phyloP scores from a whole-genome alignment of 306 rosid genomes.

The Glycine latifolia region DNA sequence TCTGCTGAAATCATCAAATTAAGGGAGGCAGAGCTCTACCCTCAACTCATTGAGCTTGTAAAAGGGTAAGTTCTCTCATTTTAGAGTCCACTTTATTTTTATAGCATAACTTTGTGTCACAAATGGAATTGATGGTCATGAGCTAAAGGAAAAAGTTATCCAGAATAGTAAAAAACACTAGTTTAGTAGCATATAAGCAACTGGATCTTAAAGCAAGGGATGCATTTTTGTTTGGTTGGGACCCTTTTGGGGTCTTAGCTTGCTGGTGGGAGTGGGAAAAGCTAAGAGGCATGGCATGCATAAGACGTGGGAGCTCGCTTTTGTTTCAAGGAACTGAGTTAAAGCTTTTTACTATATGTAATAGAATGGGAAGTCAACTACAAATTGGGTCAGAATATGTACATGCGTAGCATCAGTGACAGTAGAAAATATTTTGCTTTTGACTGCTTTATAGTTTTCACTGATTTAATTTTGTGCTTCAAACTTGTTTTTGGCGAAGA shows the following conservation, averaged over 20 bases:
- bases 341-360: slow-evolving; percentile 37
- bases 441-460: slow-evolving; percentile 52
- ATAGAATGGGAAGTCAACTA: slow-evolving; percentile 48
- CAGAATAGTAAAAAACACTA: neutral
- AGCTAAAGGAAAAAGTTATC: slow-evolving; percentile 10
- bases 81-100: slow-evolving; percentile 18
- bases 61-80: slow-evolving; percentile 77
- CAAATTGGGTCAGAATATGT: slow-evolving; percentile 39
- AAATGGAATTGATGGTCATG: neutral
- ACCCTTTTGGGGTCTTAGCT: slow-evolving; percentile 20
- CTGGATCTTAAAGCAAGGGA: slow-evolving; percentile 26
- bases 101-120: neutral
- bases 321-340: neutral
- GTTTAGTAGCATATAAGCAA: slow-evolving; percentile 10
- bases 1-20: slow-evolving; percentile 83
- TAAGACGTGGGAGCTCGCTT: slow-evolving; percentile 23
- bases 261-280: slow-evolving; percentile 23
- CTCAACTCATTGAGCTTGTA: slow-evolving; percentile 86
- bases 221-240: slow-evolving; percentile 20
- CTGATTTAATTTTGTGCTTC: slow-evolving; percentile 31
- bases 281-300: slow-evolving; percentile 22
- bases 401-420: slow-evolving; percentile 17
- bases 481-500: slow-evolving; percentile 46
- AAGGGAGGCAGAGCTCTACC: slow-evolving; percentile 85
- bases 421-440: slow-evolving; percentile 52